Base-by-base conservation (phyloP, 768 basidiomycete species). In the Tulasnella sp. region DNA sequence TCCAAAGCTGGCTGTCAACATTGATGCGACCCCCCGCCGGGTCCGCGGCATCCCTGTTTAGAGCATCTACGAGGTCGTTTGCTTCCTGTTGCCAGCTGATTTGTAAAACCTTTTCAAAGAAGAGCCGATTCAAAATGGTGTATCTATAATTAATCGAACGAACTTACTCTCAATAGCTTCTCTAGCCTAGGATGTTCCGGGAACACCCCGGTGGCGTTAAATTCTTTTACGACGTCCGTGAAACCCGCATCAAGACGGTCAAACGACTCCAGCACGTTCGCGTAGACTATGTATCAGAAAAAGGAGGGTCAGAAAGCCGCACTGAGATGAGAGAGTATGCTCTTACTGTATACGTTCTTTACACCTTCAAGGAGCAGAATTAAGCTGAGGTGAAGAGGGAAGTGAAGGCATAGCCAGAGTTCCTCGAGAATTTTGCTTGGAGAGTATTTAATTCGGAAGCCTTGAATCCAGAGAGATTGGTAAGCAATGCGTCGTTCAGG, bases 401-500 rank as follows among this genome's bases (percentile, higher is more conserved):
- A 48, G 46, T 73, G 71, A 9, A 73, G 46, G 9, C 26, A 73
- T 23, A 73, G 37, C 71, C 71, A 73, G 13, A 73, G 26, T 40
- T 73, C 71, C 26, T 73, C 46, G 40, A 42, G n/a, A 20, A 48
- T 40, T 48, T 73, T 73, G n/a, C 71, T 73, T 11, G 71, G 71
- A 42, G 71, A 11, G 40, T 42, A 48, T 6, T 48, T 23, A n/a
- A 42, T 73, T 26, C 37, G 18, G 71, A 73, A 73, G 37, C 71
- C 71, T 73, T 71, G 18, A 29, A 7, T 71, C 26, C 46, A 42
- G 1, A 15, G 18, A 15, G 18, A 5, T 73, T n/a, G n/a, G 61
- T 67, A 29, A 26, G 29, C 26, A 26, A 26, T 20, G n/a, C 9
- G 13, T n/a, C n/a, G n/a, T 4, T 3, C n/a, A 29, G 29, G 26